Evolutionary conservation across 805 yeast genomes (phyloP), one percentile per base, ranked within the genome.

Genomic region (Wickerhamomyces strasburgensis): DNA sequence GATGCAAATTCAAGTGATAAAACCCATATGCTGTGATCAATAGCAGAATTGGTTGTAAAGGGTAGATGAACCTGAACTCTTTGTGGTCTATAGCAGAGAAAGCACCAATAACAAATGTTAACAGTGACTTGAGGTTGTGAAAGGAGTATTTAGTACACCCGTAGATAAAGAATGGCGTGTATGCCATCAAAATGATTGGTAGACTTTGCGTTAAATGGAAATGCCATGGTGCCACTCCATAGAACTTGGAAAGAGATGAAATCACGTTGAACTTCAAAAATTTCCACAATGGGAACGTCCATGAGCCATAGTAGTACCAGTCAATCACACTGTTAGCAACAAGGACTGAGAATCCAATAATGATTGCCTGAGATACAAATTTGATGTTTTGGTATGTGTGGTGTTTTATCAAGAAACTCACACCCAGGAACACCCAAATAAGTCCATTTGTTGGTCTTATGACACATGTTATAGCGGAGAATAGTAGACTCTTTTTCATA

Each of bases 61-160:
- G 95, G 48, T 81, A 87, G 14, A 94, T 68, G 57, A 93, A 93
- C 31, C 99, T 70, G 49, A 88, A 84, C 56, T 93, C 99, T 55
- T 93, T 93, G 58, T 93, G 99, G 9, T 72, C 64, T 14, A 93
- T 72, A 3, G 65, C 35, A 0, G 96, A 84, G 48, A 84, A 86
- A 0, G 68, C 64, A 0, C 60, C 33, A 2, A 84, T 34, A 31
- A 81, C 81, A 5, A 72, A 37, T 0, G 68, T 14, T 0, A 72
- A 43, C 34, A 70, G 47, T 6, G 53, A 10, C 44, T 61, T 64
- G 11, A 64, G 21, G 13, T 51, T 48, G 23, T 50, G 37, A 13
- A 48, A 29, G 3, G 54, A 46, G 23, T 53, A 47, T 5, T 39
- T 41, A 14, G 49, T 38, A 10, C 63, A 29, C 1, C 81, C 84